phyloP scores from a whole-genome alignment of 257 asterid genomes.

The Voacanga thouarsii region DNA sequence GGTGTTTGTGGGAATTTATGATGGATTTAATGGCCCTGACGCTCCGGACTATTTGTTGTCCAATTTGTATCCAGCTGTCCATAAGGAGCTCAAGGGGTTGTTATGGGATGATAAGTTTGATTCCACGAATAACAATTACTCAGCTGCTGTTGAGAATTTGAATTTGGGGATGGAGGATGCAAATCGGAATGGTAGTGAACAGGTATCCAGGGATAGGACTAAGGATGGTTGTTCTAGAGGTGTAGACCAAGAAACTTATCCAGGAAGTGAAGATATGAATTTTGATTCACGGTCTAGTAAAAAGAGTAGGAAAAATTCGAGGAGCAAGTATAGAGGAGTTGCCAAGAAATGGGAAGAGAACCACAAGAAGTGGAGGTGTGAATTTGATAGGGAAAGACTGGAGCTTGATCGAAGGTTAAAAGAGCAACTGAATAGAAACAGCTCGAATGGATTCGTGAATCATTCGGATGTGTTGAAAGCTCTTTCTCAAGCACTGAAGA shows the following conservation, averaged over 20 bases:
- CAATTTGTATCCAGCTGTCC: slow-evolving; percentile 77
- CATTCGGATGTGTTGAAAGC: slow-evolving; percentile 79
- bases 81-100: slow-evolving; percentile 77
- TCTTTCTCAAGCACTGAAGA: slow-evolving; percentile 62
- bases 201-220: slow-evolving; percentile 44
- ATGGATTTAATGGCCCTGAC: slow-evolving; percentile 94
- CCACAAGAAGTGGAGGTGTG: slow-evolving; percentile 86
- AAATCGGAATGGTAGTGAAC: slow-evolving; percentile 19
- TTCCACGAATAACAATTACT: slow-evolving; percentile 25
- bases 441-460: slow-evolving; percentile 40
- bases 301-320: slow-evolving; percentile 37
- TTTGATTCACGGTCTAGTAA: slow-evolving; percentile 35
- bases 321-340: slow-evolving; percentile 46
- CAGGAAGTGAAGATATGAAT: slow-evolving; percentile 29
- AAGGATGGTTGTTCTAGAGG: slow-evolving; percentile 62
- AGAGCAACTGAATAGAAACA: slow-evolving; percentile 46
- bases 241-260: slow-evolving; percentile 59
- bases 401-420: slow-evolving; percentile 81
- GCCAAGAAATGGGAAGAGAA: slow-evolving; percentile 85
- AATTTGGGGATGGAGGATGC: slow-evolving; percentile 17
- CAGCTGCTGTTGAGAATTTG: slow-evolving; percentile 17
- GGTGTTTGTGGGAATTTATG: slow-evolving; percentile 95
- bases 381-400: slow-evolving; percentile 86
- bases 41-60: slow-evolving; percentile 87
- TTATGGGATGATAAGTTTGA: slow-evolving; percentile 76